Evolutionary conservation across 306 rosid species (phyloP).

Genomic region (Elaeagnus macrophylla): DNA sequence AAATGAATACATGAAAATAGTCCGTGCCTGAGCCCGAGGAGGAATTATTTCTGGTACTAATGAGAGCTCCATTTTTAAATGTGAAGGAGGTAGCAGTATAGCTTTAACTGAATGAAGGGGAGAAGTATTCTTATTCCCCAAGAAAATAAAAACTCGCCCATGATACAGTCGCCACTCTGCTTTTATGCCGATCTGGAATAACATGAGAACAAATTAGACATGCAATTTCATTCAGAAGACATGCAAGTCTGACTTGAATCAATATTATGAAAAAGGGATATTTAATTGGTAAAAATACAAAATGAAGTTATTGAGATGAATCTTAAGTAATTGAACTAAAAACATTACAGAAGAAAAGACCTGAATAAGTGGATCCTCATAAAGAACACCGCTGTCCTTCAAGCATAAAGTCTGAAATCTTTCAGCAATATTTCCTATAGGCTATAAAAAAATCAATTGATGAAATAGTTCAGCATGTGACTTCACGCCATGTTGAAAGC

Average conservation of each 20-base stretch:
- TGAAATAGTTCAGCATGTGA: neutral
- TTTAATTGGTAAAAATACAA: constrained; percentile 9
- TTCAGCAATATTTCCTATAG: constrained; percentile 87
- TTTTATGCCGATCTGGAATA: constrained; percentile 73
- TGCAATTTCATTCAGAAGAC: no score
- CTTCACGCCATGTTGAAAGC: no score
- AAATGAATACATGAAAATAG: no score
- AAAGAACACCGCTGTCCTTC: constrained; percentile 97
- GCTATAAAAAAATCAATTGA: constrained; percentile 79
- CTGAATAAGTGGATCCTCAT: constrained; percentile 98
- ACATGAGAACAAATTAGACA: constrained; percentile 4
- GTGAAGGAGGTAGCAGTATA: constrained; percentile 71
- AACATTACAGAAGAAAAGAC: constrained; percentile 24
- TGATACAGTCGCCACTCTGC: constrained; percentile 95
- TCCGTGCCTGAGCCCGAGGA: constrained; percentile 90
- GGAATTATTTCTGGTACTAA: constrained; percentile 94
- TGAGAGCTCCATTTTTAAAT: constrained; percentile 86
- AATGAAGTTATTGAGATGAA: neutral
- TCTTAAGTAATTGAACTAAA: neutral
- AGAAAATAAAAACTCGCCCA: constrained; percentile 89
- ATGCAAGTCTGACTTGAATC: neutral
- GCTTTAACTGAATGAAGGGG: constrained; percentile 90
- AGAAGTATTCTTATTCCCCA: constrained; percentile 91
- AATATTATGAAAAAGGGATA: constrained; percentile 1
- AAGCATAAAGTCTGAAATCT: constrained; percentile 81